These are phyloP conservation scores for Wallacemonas collosoma DNA, from an alignment of 208 protist genomes.

Conservation along the genomic window DNA sequence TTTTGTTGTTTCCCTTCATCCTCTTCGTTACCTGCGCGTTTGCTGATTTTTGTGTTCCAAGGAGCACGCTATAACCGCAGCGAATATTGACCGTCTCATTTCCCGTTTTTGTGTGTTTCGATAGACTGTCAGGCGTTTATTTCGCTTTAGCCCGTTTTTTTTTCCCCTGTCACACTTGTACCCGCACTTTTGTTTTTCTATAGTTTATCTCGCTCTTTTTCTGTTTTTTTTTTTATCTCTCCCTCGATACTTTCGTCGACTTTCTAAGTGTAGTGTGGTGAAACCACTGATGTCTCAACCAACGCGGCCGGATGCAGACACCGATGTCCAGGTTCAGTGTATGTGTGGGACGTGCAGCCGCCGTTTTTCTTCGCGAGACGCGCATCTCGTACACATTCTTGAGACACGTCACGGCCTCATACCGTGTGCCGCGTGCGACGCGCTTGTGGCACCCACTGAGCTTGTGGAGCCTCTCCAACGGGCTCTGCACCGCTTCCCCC, in stretches of 20 bases:
- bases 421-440: slow-evolving; percentile 40
- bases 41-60: background rate
- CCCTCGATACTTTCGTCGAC: too few relatives aligned
- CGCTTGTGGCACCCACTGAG: slow-evolving; percentile 38
- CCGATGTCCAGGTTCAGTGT: too few relatives aligned
- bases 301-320: too few relatives aligned
- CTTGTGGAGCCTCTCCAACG: slow-evolving; percentile 20
- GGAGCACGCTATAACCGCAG: too few relatives aligned
- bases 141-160: slow-evolving; percentile 11
- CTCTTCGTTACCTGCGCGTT: background rate
- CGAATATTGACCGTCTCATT: too few relatives aligned
- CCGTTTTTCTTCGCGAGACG: slow-evolving; percentile 29
- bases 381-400: slow-evolving; percentile 40
- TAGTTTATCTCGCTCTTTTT: background rate
- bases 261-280: background rate
- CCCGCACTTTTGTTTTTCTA: background rate
- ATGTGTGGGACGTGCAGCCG: slow-evolving; percentile 20
- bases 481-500: background rate
- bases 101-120: too few relatives aligned
- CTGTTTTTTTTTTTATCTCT: too few relatives aligned
- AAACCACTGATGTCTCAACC: background rate
- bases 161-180: background rate
- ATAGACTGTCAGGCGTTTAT: background rate
- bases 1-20: background rate
- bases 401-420: slow-evolving; percentile 32